Conservation (phyloP, 495 filamentous ascomycete species). For the Neurospora sp. region DNA sequence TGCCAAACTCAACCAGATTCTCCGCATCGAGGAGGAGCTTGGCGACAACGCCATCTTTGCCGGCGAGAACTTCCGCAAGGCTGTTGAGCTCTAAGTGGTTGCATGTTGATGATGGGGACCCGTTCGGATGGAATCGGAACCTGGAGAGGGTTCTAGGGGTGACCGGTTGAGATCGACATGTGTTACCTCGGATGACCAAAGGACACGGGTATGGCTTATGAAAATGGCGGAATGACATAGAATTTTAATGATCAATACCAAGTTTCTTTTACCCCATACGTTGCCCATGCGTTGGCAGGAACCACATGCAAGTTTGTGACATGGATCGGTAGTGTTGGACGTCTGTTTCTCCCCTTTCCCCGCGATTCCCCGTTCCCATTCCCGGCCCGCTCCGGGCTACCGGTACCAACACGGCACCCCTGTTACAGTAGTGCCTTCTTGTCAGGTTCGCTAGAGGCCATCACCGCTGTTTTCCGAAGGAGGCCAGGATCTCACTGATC, state of each 20-base stretch:
- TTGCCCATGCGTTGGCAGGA: background rate
- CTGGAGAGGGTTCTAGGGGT: background rate
- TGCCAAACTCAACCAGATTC: slow-evolving; percentile 99
- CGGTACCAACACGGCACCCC: background rate
- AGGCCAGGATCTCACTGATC: background rate
- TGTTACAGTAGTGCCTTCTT: background rate
- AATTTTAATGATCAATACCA: slow-evolving; percentile 18
- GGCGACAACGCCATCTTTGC: slow-evolving; percentile 84
- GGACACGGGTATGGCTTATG: slow-evolving; percentile 14
- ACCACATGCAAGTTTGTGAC: background rate
- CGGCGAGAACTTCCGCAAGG: slow-evolving; percentile 79
- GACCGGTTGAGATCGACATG: slow-evolving; percentile 7
- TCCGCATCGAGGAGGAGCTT: slow-evolving; percentile 99
- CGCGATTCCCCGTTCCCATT: background rate
- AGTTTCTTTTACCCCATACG: background rate
- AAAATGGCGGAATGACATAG: slow-evolving; percentile 16
- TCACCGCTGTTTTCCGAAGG: background rate
- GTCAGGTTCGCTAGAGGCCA: background rate
- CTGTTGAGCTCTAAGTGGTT: slow-evolving; percentile 64
- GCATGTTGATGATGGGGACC: background rate
- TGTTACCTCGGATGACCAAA: slow-evolving; percentile 16
- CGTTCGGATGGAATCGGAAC: slow-evolving; percentile 12
- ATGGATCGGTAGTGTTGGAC: background rate
- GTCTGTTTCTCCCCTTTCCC: background rate
- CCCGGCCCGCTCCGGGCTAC: background rate